Evolutionary conservation across 2,329 filamentous ascomycete species (phyloP), one percentile per base, ranked within the genome.

Genomic region (Alternaria ethzedia): DNA sequence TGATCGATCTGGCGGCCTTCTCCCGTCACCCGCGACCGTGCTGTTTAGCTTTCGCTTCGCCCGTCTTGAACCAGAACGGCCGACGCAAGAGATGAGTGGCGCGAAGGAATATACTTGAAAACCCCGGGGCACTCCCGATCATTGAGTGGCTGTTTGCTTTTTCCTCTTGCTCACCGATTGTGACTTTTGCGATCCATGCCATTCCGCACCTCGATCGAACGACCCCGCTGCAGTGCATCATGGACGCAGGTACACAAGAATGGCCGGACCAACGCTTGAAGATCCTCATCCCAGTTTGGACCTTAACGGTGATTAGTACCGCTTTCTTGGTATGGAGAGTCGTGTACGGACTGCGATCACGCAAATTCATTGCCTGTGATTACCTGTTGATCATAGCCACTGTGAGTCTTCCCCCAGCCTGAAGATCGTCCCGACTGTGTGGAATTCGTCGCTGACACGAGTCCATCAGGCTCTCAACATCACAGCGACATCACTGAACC

Each of bases 311-410:
- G n/a, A 63, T 74, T 50, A 70, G 67, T 26, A 71, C 69, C 2
- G 44, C 54, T n/a, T 75, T 73, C 52, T 50, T 75, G n/a, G 20
- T 68, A 43, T 74, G 72, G 71, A 70, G 72, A 65, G 46, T 70
- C 41, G 61, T 68, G 6, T 75, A 75, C 57, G 70, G 72, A 1
- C 26, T 71, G 56, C 57, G 63, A 47, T 54, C 52, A 21, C 68
- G 72, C 49, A 73, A 59, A 36, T 73, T 75, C 54, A 66, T 75
- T 65, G 20, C 62, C 15, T 70, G 67, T 52, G 72, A 75, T 59
- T 73, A 74, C 51, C n/a, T 75, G 55, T 59, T 75, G 58, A 72
- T 75, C 59, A 66, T 73, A 41, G 70, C 73, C 36, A 63, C 65
- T 58, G 71, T 74, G 65, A 61, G 72, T 72, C 23, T 30, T 15